Base-by-base conservation (phyloP, 2,329 filamentous ascomycete species). In the Colletotrichum godetiae region DNA sequence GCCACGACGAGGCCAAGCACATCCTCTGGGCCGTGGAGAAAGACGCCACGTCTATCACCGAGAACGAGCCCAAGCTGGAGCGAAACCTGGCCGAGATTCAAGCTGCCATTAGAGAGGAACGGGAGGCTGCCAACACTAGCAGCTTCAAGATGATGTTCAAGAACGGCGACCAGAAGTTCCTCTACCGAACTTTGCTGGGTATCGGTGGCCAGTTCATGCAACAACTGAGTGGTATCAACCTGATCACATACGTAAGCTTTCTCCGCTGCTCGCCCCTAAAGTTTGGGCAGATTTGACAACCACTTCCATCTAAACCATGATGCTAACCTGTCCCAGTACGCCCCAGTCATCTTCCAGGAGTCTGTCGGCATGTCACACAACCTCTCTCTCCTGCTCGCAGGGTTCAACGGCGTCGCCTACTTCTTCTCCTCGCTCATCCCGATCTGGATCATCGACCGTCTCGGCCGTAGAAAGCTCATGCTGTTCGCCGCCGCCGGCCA, bases 391-490 rank as follows among this genome's bases (percentile, higher is more conserved):
- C 87, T 89, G 15, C 76, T 86, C 13, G 88, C 86, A 4, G 88
- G 90, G 0, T 88, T 88, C 76, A 87, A 87, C 67, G 85, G 85
- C 12, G 74, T 82, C n/a, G 79, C 79, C 1, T 82, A 81, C 73
- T 81, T 81, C 55, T 60, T 82, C 24, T 78, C 78, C 0, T 78
- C 78, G n/a, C 74, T 78, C 4, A 77, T 82, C 2, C 79, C 80
- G 0, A 81, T 82, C 42, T 82, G 80, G 79, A 68, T 81, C 29
- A 81, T 82, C 33, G 81, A 83, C 46, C 78, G 79, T 2, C 86
- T 87, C 75, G 90, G 89, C 22, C 85, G 89, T 5, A 83, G 90
- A 10, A 90, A 89, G 77, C 83, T 91, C 79, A 89, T 92, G 86
- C 85, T 91, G 78, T 90, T 83, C 27, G 80, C 81, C 1, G 80